Evolutionary conservation across 305 asterid genomes (phyloP).

Genomic region (Solanum hybrid): DNA sequence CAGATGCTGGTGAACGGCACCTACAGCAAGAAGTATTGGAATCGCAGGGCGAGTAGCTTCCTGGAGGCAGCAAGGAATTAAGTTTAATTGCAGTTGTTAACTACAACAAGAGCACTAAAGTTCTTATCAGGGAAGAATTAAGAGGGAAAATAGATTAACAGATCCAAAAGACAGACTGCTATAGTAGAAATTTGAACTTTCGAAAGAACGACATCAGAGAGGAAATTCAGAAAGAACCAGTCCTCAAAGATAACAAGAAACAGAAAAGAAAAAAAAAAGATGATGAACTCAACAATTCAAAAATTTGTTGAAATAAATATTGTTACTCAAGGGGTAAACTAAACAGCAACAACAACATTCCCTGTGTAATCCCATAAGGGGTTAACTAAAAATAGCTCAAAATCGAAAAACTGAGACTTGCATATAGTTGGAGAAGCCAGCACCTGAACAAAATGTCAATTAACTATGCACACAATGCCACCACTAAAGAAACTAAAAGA

Average conservation of each 20-base stretch:
- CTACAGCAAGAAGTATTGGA: conserved; percentile 93
- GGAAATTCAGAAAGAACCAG: not conserved
- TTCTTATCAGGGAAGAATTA: not conserved
- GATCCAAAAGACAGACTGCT: not conserved
- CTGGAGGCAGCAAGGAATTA: conserved; percentile 28
- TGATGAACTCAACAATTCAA: not conserved
- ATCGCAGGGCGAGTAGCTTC: conserved; percentile 92
- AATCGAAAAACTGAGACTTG: not conserved
- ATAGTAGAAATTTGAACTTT: not conserved
- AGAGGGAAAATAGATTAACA: not conserved
- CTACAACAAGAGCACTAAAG: not conserved
- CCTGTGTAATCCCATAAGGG: not conserved
- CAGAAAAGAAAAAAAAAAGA: not conserved
- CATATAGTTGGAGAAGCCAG: not conserved
- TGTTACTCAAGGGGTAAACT: not conserved
- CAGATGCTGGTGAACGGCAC: conserved; percentile 95
- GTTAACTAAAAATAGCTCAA: not conserved
- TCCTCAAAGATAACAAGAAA: not conserved
- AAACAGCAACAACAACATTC: not conserved
- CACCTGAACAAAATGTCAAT: not conserved
- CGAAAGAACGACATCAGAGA: not conserved
- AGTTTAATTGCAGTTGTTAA: not conserved
- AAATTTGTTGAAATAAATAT: not conserved
- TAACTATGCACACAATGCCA: not conserved
- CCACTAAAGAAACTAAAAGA: not conserved